These are phyloP conservation scores for Kurtzmaniella cleridarum DNA, from an alignment of 805 yeast species.

Conservation along the genomic window DNA sequence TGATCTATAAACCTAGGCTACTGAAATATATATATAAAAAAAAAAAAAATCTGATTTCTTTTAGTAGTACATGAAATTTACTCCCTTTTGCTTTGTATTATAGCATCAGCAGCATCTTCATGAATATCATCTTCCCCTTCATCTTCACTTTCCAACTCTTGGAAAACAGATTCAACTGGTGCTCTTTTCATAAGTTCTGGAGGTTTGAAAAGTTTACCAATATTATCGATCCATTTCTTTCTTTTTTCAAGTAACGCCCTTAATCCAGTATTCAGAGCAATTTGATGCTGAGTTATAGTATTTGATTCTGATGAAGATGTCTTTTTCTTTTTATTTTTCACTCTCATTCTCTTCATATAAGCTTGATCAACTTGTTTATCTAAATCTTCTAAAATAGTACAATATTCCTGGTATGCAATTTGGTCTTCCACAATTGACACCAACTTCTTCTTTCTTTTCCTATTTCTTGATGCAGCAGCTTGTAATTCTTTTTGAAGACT, in stretches of 20 bases:
- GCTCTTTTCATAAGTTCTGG: slow-evolving; percentile 68
- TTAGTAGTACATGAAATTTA: no score
- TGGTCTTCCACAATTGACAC: slow-evolving; percentile 78
- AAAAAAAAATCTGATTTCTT: no score
- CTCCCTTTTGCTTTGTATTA: slow-evolving; percentile 10
- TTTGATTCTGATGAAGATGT: slow-evolving; percentile 18
- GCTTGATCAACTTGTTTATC: slow-evolving; percentile 97
- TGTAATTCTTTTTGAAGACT: slow-evolving; percentile 62
- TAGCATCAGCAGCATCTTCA: slow-evolving; percentile 21
- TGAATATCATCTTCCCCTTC: slow-evolving; percentile 27
- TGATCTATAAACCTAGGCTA: slow-evolving; percentile 3
- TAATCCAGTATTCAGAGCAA: slow-evolving; percentile 70
- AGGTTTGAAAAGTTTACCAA: slow-evolving; percentile 78
- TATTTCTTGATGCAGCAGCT: slow-evolving; percentile 56
- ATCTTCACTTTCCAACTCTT: slow-evolving; percentile 25
- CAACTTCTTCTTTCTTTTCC: slow-evolving; percentile 58
- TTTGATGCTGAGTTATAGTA: slow-evolving; percentile 42
- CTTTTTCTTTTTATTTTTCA: slow-evolving; percentile 62
- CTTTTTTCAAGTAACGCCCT: slow-evolving; percentile 81
- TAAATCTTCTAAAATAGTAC: slow-evolving; percentile 83
- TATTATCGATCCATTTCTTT: slow-evolving; percentile 78
- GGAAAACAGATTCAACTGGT: slow-evolving; percentile 60
- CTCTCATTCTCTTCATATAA: slow-evolving; percentile 74
- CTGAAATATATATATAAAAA: slow-evolving; percentile 3
- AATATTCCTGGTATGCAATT: slow-evolving; percentile 91